Base-by-base conservation (phyloP, 2,329 filamentous ascomycete genomes). In the Torrubiella hemipterigena region DNA sequence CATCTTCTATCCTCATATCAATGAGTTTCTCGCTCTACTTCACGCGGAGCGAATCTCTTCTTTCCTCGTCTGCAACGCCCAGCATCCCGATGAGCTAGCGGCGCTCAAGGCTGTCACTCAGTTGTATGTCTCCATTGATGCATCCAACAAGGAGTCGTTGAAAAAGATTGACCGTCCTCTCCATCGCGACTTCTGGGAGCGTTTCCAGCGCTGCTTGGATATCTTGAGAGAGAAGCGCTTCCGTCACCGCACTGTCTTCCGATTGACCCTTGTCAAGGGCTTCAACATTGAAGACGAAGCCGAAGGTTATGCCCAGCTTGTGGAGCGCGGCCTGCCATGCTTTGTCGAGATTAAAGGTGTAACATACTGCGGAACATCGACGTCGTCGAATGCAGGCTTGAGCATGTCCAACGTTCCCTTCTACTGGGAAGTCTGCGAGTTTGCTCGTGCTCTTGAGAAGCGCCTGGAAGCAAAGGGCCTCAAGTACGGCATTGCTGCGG, bases 1-100 rank as follows among this genome's bases (percentile, higher is more conserved):
- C n/a, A 95, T 95, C 45, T 96, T 96, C 61, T 96, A 96, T 55
- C 91, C 91, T 8, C 78, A 93, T 49, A 96, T 96, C 65, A 95
- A 98, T 56, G 81, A 87, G 49, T 87, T 96, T 48, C 65, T 93
- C 1, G 69, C 62, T 9, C 73, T 96, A 66, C 67, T 98, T 41
- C 89, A 96, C 59, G 62, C 56, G 10, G 82, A 93, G 52, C 79
- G 76, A 44, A 95, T 96, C 43, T 93, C 84, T 4, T 91, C 81
- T 19, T 98, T 96, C 61, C 65, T 96, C 0, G 91, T 98, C 35
- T 96, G 89, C 65, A 96, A 96, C 49, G 89, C 89, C 1, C 91
- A 96, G 55, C 89, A 96, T 50, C 91, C 89, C 1, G 85, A 93
- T 32, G 82, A 96, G 51, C 72, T 96, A 17, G 82, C 78, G 1